Percentiles rank a stretch among this genome's conserved stretches.
Evolutionary conservation across 768 basidiomycete species (phyloP).

Genomic region (Hirschioporus abietinus): DNA sequence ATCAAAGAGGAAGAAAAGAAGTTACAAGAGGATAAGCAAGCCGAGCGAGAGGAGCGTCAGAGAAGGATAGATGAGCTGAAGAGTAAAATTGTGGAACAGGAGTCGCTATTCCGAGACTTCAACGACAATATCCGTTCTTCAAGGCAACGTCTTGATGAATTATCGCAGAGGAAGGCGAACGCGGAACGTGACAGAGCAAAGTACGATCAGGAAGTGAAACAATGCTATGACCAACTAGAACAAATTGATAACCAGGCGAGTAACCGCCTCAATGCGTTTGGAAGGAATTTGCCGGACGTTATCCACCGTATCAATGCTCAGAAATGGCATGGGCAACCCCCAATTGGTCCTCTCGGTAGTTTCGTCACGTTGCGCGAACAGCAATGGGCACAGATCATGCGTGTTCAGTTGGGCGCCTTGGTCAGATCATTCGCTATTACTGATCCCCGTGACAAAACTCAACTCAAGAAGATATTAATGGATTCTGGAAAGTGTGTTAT

Average conservation of each 20-base stretch:
- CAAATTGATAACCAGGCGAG: conserved; percentile 45
- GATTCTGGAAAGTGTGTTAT: conserved; percentile 56
- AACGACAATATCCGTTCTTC: conserved; percentile 10
- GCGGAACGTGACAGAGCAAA: conserved; percentile 27
- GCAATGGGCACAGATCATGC: conserved; percentile 62
- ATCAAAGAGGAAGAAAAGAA: conserved; percentile 51
- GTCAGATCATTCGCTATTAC: conserved; percentile 75
- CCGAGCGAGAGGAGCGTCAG: conserved; percentile 54
- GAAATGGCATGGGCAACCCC: conserved; percentile 60
- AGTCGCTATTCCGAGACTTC: conserved; percentile 24
- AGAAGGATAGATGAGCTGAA: conserved; percentile 45
- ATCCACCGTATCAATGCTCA: conserved; percentile 44
- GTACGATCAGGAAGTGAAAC: conserved; percentile 37
- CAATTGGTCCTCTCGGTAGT: conserved; percentile 76
- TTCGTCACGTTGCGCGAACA: conserved; percentile 71
- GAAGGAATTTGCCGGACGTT: conserved; percentile 53
- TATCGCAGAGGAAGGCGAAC: conserved; percentile 12
- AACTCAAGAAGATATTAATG: conserved; percentile 49
- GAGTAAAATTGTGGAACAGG: conserved; percentile 31
- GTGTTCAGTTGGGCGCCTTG: conserved; percentile 48
- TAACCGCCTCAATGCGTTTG: conserved; percentile 58
- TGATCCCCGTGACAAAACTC: conserved; percentile 53
- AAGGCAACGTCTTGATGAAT: conserved; percentile 9
- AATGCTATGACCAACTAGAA: conserved; percentile 45
- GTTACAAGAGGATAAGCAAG: conserved; percentile 52